Conservation (phyloP, 2,329 filamentous ascomycete genomes). For the Penicillium palitans region DNA sequence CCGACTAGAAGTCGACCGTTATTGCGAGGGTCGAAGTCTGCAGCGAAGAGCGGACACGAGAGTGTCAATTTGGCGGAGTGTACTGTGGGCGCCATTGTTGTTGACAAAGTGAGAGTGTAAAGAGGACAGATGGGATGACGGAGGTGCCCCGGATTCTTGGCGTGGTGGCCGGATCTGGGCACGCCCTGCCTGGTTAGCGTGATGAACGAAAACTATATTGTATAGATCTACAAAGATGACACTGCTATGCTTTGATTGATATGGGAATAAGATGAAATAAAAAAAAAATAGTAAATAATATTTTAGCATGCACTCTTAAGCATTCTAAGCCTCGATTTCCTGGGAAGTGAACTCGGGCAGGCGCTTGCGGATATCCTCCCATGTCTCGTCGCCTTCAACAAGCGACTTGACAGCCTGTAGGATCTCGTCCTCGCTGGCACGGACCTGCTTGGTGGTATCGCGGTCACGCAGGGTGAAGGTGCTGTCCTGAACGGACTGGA, state of each 20-base stretch:
- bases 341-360: constrained; percentile 84
- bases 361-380: constrained; percentile 71
- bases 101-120: constrained; percentile 9
- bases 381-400: constrained; percentile 63
- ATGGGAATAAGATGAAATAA: not conserved
- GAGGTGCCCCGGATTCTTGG: constrained; percentile 34
- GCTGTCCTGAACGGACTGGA: constrained; percentile 87
- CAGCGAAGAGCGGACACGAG: constrained; percentile 80
- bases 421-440: constrained; percentile 77
- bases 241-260: not conserved
- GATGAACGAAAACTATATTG: not conserved
- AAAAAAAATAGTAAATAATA: constrained; percentile 20
- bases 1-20: constrained; percentile 74
- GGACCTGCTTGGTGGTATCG: constrained; percentile 87
- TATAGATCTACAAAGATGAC: not conserved
- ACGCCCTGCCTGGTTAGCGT: constrained; percentile 11
- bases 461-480: constrained; percentile 86
- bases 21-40: constrained; percentile 83
- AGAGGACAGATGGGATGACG: constrained; percentile 27
- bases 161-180: constrained; percentile 19
- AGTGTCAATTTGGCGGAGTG: constrained; percentile 63
- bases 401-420: constrained; percentile 68
- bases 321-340: constrained; percentile 49
- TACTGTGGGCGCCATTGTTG: constrained; percentile 42
- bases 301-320: constrained; percentile 12